Base-by-base conservation (phyloP, 306 rosid genomes). In the Coriaria nepalensis region DNA sequence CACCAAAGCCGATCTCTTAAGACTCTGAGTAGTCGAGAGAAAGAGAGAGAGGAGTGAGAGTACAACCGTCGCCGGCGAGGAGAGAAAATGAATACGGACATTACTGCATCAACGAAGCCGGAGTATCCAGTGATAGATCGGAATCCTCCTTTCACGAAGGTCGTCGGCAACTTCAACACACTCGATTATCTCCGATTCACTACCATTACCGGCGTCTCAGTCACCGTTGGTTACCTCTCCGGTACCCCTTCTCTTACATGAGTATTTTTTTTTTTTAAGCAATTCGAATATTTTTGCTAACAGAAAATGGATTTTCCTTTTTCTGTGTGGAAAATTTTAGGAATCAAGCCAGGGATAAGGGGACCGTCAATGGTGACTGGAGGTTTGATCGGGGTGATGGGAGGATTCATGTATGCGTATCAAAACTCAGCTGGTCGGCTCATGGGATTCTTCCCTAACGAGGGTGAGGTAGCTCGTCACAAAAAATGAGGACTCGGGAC, bases 361-460 rank as follows among this genome's bases (percentile, higher is more conserved):
- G 94, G 96, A 15, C 96, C 96, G 12, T 87, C 94, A 40, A 87
- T 87, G 96, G 96, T 87, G 60, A 87, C 94, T 1, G 93, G 96
- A 40, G 96, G 96, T 46, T 50, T 87, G 52, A 87, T 87, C 47
- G 96, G 96, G 32, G 40, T 80, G 0, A 75, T 87, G 87, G 96
- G 96, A 42, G 96, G 96, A 4, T 87, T 87, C 74, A 87, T 87
- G 96, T 87, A 83, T 35, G 96, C 96, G 7, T 87, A 80, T 64
- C 94, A 83, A 72, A 87, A 87, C 61, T 87, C 96, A 5, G 93
- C 85, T 0, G 96, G 94, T 13, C 59, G 96, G 48, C 51, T 87
- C 52, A 87, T 83, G 96, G 96, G 94, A 6, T 87, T 87, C 66
- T 87, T 83, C 67, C 96, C 96, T 66, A 87, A 87, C 53, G 82